Conservation (phyloP, 495 filamentous ascomycete genomes). For the Penicillium roqueforti region DNA sequence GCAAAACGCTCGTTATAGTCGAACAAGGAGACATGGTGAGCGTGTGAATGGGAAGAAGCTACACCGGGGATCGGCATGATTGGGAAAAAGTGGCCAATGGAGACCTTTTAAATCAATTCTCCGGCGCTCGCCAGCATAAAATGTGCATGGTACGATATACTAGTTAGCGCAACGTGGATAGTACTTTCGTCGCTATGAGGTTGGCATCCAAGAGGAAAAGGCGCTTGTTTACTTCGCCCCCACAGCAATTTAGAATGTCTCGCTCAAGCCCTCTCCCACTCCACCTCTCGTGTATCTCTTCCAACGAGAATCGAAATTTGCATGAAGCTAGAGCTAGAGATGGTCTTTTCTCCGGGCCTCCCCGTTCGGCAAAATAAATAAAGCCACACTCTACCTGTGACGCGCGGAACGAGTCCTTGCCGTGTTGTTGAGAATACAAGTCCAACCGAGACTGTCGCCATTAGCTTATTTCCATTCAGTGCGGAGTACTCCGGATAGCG, state of each 20-base stretch:
- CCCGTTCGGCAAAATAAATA: not conserved
- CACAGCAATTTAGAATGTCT: not conserved
- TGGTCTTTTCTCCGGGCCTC: not conserved
- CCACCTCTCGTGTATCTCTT: not conserved
- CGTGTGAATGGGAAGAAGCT: not conserved
- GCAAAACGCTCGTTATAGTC: constrained; percentile 4
- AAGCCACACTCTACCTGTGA: not conserved
- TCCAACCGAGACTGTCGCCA: too few relatives aligned
- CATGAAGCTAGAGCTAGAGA: not conserved
- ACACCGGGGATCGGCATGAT: too few relatives aligned
- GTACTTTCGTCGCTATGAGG: not conserved
- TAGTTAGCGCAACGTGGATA: too few relatives aligned
- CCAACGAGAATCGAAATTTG: not conserved
- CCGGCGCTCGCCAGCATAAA: too few relatives aligned
- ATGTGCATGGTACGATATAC: too few relatives aligned
- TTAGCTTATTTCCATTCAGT: too few relatives aligned
- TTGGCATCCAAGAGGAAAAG: not conserved
- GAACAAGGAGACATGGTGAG: constrained; percentile 15
- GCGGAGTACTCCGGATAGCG: too few relatives aligned
- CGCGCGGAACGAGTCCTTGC: too few relatives aligned
- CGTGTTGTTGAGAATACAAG: too few relatives aligned
- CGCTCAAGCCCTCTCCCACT: not conserved
- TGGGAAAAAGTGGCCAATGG: not conserved
- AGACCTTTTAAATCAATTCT: constrained; percentile 6
- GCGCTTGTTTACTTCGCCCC: not conserved